Evolutionary conservation across 2,329 filamentous ascomycete species (phyloP).

Genomic region (Zelopaecilomyces penicillatus): DNA sequence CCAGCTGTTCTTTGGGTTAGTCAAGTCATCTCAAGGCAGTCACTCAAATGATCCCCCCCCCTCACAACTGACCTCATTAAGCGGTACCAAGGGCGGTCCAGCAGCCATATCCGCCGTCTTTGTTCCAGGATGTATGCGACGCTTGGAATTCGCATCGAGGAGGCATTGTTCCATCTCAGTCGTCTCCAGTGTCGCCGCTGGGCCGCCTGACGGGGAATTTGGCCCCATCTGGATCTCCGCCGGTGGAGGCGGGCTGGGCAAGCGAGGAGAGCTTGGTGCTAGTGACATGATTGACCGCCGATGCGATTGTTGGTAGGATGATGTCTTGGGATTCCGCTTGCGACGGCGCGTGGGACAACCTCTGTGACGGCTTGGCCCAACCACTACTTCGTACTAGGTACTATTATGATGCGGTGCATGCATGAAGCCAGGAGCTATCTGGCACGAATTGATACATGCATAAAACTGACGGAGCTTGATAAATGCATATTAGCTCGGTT

Average conservation of each 20-base stretch:
- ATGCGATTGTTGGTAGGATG: neutral
- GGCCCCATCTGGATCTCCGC: conserved; percentile 88
- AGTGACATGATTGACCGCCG: conserved; percentile 40
- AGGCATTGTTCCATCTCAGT: conserved; percentile 55
- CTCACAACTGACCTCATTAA: conserved; percentile 61
- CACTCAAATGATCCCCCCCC: neutral
- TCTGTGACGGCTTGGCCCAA: too few relatives aligned
- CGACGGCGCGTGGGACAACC: too few relatives aligned
- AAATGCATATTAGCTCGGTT: conserved; percentile 12
- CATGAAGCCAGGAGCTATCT: conserved; percentile 3
- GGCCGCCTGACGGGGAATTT: conserved; percentile 60
- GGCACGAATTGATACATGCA: conserved; percentile 10
- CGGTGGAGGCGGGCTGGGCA: conserved; percentile 89
- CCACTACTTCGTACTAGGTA: too few relatives aligned
- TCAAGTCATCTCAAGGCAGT: neutral
- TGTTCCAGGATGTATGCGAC: conserved; percentile 87
- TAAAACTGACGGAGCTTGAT: conserved; percentile 11
- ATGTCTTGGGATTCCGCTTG: neutral
- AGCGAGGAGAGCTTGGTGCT: conserved; percentile 73
- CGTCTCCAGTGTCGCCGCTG: conserved; percentile 44
- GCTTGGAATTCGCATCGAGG: conserved; percentile 64
- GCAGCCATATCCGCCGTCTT: conserved; percentile 88
- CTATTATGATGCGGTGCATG: too few relatives aligned
- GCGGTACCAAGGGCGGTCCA: conserved; percentile 78
- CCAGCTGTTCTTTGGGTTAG: conserved; percentile 53